Percentiles rank a stretch among this genome's conserved stretches.
Evolutionary conservation across 2,329 filamentous ascomycete genomes (phyloP).

Genomic region (Fusarium tuaranense): DNA sequence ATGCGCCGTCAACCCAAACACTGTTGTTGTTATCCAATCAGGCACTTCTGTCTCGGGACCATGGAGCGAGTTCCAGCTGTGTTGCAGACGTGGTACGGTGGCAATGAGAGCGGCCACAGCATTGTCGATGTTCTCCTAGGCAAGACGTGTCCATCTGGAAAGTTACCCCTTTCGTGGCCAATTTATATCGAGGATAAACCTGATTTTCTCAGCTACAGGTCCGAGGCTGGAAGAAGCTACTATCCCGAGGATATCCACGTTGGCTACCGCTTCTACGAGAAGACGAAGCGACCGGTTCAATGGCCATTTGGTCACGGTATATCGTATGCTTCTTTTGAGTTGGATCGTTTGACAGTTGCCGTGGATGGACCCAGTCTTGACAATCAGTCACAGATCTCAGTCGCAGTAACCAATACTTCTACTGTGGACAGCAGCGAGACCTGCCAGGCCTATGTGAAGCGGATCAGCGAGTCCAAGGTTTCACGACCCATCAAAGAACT

Average conservation of each 20-base stretch:
- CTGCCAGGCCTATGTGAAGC: slow-evolving; percentile 59
- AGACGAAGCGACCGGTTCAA: slow-evolving; percentile 78
- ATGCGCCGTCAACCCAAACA: slow-evolving; percentile 73
- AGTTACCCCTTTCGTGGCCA: slow-evolving; percentile 81
- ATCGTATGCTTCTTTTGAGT: slow-evolving; percentile 78
- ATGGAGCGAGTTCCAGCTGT: slow-evolving; percentile 71
- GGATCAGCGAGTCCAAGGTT: slow-evolving; percentile 68
- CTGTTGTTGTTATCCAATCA: slow-evolving; percentile 80
- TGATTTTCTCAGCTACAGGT: slow-evolving; percentile 78
- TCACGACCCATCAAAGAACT: slow-evolving; percentile 71
- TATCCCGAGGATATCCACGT: slow-evolving; percentile 87
- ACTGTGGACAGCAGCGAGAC: neutral
- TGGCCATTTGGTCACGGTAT: slow-evolving; percentile 72
- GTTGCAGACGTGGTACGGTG: slow-evolving; percentile 85
- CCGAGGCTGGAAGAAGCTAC: slow-evolving; percentile 76
- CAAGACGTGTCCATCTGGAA: slow-evolving; percentile 78
- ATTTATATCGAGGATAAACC: slow-evolving; percentile 76
- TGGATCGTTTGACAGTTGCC: slow-evolving; percentile 58
- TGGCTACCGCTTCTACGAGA: slow-evolving; percentile 85
- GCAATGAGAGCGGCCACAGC: slow-evolving; percentile 86
- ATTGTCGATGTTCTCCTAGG: slow-evolving; percentile 86
- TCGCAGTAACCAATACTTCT: slow-evolving; percentile 68
- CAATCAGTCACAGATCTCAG: slow-evolving; percentile 53
- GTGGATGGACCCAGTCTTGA: slow-evolving; percentile 38
- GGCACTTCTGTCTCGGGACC: slow-evolving; percentile 81